phyloP scores from a whole-genome alignment of 2,329 filamentous ascomycete species.

The Sclerotiophoma versabilis region DNA sequence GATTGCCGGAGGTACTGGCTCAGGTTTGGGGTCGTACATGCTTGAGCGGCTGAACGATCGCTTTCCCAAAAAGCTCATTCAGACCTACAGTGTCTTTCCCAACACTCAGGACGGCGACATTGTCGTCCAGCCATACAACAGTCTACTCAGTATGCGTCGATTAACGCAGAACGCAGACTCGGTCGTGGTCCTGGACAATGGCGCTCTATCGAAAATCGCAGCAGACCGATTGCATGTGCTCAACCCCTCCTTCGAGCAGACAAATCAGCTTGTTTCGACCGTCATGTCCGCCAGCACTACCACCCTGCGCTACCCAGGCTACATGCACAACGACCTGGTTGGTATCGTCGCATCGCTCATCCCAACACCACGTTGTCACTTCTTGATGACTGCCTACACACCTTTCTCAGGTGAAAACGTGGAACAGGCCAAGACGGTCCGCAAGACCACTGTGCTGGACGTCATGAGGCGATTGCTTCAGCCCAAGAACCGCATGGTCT shows the following conservation, averaged over 20 bases:
- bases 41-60: constrained; percentile 95
- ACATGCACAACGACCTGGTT: constrained; percentile 99
- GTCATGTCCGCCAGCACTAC: constrained; percentile 99
- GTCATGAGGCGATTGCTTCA: constrained; percentile 96
- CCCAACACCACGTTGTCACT: constrained; percentile 94
- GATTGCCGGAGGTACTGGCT: constrained; percentile 95
- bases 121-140: constrained; percentile 98
- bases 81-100: constrained; percentile 98
- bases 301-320: constrained; percentile 93
- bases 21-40: constrained; percentile 92
- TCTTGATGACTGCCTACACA: constrained; percentile 98
- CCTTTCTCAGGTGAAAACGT: constrained; percentile 97
- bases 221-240: constrained; percentile 94
- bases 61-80: constrained; percentile 98
- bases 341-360: constrained; percentile 96
- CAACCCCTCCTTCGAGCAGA: constrained; percentile 95
- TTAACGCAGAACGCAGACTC: constrained; percentile 97
- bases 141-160: constrained; percentile 86
- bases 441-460: constrained; percentile 96
- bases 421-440: constrained; percentile 94
- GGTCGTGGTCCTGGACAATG: constrained; percentile 96
- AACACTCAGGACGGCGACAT: constrained; percentile 91
- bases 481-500: constrained; percentile 99
- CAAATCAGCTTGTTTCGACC: constrained; percentile 91
- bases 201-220: constrained; percentile 89